Conservation (phyloP, 2,329 filamentous ascomycete genomes). For the Beauveria sp. region DNA sequence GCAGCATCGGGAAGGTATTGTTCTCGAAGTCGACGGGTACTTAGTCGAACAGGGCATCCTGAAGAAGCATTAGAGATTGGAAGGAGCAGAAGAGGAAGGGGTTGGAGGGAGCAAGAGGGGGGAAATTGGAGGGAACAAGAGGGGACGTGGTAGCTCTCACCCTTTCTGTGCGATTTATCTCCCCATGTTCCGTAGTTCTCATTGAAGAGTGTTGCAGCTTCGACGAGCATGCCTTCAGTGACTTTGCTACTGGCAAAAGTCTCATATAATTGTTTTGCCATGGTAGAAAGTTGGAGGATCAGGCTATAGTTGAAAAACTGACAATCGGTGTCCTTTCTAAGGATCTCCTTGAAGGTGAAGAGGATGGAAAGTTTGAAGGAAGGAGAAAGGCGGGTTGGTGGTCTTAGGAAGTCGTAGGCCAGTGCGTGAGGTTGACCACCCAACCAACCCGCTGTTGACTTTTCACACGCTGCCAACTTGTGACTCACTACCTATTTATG, state of each 20-base stretch:
- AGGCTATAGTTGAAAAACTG: neutral
- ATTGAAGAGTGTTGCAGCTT: neutral
- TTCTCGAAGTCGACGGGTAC: neutral
- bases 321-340: neutral
- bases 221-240: neutral
- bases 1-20: neutral
- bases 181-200: neutral
- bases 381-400: no score
- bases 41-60: neutral
- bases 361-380: no score
- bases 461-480: no score
- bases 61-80: neutral
- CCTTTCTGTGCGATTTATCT: neutral
- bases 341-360: no score
- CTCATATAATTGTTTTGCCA: neutral
- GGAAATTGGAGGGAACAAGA: neutral
- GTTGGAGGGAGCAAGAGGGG: no score
- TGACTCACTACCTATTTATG: no score
- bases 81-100: no score
- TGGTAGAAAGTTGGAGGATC: neutral
- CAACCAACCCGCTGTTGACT: no score
- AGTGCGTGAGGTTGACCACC: no score
- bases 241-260: neutral
- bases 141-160: neutral
- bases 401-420: no score